phyloP scores from a whole-genome alignment of 345 rosid genomes.

The Psidium guajava region DNA sequence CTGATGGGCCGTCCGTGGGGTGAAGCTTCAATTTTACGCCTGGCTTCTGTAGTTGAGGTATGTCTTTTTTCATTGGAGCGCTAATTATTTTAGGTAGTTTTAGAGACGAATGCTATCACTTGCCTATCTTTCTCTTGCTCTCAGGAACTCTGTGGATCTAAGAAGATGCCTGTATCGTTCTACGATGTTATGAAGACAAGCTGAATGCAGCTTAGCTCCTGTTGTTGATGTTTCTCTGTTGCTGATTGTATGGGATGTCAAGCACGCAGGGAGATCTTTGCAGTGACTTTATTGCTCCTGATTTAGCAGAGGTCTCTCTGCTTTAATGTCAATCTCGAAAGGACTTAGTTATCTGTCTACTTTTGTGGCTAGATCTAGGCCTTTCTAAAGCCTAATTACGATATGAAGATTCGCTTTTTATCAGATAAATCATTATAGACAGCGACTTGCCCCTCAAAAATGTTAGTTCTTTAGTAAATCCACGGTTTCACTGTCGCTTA shows the following conservation, averaged over 20 bases:
- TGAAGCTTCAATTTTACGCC: constrained; percentile 59
- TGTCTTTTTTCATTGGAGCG: background rate
- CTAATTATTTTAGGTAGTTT: background rate
- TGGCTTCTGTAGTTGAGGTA: constrained; percentile 74
- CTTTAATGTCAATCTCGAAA: background rate
- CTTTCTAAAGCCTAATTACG: background rate
- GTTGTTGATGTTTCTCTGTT: background rate
- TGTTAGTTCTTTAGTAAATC: background rate
- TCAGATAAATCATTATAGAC: background rate
- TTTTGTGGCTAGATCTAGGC: background rate
- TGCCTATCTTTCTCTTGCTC: constrained; percentile 1
- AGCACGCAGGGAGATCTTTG: background rate
- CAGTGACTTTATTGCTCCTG: background rate
- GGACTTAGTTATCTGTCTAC: background rate
- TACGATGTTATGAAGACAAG: constrained; percentile 39
- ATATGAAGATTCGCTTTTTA: background rate
- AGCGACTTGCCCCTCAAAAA: background rate
- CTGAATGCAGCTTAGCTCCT: background rate
- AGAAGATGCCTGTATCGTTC: constrained; percentile 54
- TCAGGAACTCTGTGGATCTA: constrained; percentile 47
- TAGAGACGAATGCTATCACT: background rate
- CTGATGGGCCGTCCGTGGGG: constrained; percentile 80
- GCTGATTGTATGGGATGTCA: background rate
- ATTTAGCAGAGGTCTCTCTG: background rate
- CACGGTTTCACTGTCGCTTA: accelerated